Evolutionary conservation across 352 stramenopile genomes (phyloP).

Genomic region (Pythium dissotocum): DNA sequence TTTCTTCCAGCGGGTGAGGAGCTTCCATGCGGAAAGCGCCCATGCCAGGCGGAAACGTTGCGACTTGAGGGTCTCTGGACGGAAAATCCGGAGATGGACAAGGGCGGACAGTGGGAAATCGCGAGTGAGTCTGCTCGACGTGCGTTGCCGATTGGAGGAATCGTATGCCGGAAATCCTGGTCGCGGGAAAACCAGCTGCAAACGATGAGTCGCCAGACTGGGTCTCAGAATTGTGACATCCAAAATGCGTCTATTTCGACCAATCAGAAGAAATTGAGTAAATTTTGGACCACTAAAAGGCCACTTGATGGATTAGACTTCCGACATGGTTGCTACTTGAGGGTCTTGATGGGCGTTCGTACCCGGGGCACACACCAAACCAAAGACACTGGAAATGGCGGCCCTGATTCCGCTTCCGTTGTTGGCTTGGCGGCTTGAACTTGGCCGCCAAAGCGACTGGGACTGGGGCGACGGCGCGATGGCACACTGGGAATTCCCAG

Average conservation of each 20-base stretch:
- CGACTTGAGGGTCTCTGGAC: neutral
- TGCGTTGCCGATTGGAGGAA: neutral
- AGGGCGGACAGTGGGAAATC: neutral
- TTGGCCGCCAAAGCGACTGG: neutral
- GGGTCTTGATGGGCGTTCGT: conserved; percentile 8
- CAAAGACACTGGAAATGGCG: conserved; percentile 4
- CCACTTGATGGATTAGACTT: conserved; percentile 5
- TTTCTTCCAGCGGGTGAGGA: neutral
- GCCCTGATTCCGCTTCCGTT: neutral
- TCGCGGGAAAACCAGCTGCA: neutral
- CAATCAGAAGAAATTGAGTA: neutral
- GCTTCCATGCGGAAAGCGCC: neutral
- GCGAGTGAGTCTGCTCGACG: neutral
- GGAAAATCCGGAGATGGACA: neutral
- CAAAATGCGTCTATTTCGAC: neutral
- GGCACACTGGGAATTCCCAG: no score
- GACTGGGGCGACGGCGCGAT: neutral
- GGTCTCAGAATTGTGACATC: neutral
- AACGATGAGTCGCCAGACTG: neutral
- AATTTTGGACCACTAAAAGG: neutral
- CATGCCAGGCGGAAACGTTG: neutral
- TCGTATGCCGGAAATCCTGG: neutral
- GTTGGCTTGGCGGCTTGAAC: conserved; percentile 7
- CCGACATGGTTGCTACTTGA: conserved; percentile 16
- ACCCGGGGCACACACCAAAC: conserved; percentile 21